These are phyloP conservation scores for Stagonosporopsis vannaccii DNA, from an alignment of 2,329 filamentous ascomycete genomes.

Conservation along the genomic window DNA sequence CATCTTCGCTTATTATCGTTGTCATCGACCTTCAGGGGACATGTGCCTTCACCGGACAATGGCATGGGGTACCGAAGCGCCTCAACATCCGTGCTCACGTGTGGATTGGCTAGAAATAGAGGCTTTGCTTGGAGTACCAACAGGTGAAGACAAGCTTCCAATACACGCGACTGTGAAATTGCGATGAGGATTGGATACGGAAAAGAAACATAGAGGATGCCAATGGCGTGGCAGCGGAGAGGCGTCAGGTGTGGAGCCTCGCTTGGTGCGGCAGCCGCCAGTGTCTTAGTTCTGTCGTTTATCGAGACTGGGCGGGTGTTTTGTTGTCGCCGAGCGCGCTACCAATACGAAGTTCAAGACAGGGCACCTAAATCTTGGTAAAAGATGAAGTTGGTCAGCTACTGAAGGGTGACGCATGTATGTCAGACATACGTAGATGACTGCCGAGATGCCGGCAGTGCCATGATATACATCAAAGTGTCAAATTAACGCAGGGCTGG, in stretches of 20 bases:
- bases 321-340: neutral
- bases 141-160: neutral
- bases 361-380: neutral
- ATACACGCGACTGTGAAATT: neutral
- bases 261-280: neutral
- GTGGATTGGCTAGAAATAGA: neutral
- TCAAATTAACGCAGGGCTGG: neutral
- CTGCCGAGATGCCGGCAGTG: neutral
- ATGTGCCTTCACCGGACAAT: neutral
- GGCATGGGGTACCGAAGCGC: neutral
- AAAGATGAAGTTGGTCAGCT: neutral
- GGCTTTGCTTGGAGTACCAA: neutral
- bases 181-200: neutral
- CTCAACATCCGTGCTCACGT: neutral
- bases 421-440: neutral
- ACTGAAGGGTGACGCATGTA: neutral
- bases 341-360: neutral
- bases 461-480: neutral
- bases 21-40: neutral
- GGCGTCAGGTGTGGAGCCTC: neutral
- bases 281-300: neutral
- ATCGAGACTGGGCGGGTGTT: neutral
- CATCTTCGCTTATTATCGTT: too few species aligned
- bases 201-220: neutral
- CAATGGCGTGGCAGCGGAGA: neutral